Percentiles rank a stretch among this genome's conserved stretches.
Conservation (phyloP, 2,329 filamentous ascomycete genomes). For the Paraphoma chrysanthemicola region DNA sequence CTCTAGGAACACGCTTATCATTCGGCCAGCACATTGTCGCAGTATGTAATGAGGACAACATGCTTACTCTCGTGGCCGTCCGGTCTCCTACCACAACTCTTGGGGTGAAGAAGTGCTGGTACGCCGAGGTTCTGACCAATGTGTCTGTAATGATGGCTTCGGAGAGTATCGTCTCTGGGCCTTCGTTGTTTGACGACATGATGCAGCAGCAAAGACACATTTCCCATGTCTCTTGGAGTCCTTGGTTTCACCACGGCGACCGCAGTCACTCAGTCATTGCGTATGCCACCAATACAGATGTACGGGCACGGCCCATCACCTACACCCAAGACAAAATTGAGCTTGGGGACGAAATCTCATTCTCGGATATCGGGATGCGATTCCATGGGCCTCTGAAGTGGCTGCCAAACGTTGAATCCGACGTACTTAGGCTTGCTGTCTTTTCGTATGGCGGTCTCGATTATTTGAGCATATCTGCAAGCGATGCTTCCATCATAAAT, state of each 20-base stretch:
- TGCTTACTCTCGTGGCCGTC: constrained; percentile 47
- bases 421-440: constrained; percentile 32
- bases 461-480: constrained; percentile 29
- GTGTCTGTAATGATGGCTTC: constrained; percentile 25
- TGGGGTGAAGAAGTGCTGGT: constrained; percentile 34
- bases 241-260: constrained; percentile 36
- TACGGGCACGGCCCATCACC: constrained; percentile 32
- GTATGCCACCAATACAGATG: constrained; percentile 45
- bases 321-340: constrained; percentile 19
- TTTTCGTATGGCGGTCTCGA: constrained; percentile 40
- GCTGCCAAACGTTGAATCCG: constrained; percentile 24
- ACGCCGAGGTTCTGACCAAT: constrained; percentile 32
- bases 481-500: constrained; percentile 29
- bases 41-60: constrained; percentile 51
- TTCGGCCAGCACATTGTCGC: constrained; percentile 45
- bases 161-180: constrained; percentile 14
- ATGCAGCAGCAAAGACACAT: constrained; percentile 42
- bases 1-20: constrained; percentile 32
- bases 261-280: constrained; percentile 40
- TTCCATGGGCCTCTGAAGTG: constrained; percentile 39
- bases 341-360: constrained; percentile 32
- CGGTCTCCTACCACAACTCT: constrained; percentile 47
- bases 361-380: constrained; percentile 27
- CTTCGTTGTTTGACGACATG: constrained; percentile 38
- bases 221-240: constrained; percentile 49